Evolutionary conservation across 2,329 filamentous ascomycete genomes (phyloP).

Genomic region (Mycosphaerelloides madeirae): DNA sequence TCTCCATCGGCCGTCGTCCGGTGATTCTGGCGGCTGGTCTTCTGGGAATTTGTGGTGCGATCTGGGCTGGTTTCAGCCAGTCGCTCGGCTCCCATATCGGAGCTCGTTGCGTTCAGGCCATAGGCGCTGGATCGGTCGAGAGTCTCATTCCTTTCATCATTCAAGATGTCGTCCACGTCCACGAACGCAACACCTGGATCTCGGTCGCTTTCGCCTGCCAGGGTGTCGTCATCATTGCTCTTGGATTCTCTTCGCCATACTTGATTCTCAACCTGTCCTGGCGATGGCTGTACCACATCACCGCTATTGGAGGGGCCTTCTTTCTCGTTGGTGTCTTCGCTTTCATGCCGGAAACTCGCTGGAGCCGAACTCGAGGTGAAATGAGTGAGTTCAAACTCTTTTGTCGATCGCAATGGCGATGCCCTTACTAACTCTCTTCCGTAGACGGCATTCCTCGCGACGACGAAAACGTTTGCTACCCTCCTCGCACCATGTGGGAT

Average conservation of each 20-base stretch:
- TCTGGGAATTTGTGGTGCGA: slow-evolving; percentile 22
- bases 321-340: slow-evolving; percentile 25
- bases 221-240: slow-evolving; percentile 27
- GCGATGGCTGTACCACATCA: slow-evolving; percentile 30
- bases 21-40: slow-evolving; percentile 25
- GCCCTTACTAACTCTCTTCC: neutral
- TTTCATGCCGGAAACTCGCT: slow-evolving; percentile 30
- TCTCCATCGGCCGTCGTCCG: slow-evolving; percentile 26
- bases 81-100: slow-evolving; percentile 25
- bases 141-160: slow-evolving; percentile 30
- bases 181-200: slow-evolving; percentile 30
- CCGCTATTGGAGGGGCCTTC: slow-evolving; percentile 19
- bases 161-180: slow-evolving; percentile 28
- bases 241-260: slow-evolving; percentile 28
- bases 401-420: neutral
- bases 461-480: neutral
- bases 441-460: slow-evolving; percentile 17
- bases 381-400: slow-evolving; percentile 16
- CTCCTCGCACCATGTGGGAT: slow-evolving; percentile 19
- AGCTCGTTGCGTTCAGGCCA: slow-evolving; percentile 27
- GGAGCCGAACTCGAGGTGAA: slow-evolving; percentile 23
- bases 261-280: slow-evolving; percentile 27
- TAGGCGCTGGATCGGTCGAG: slow-evolving; percentile 31
- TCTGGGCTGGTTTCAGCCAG: slow-evolving; percentile 27
- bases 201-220: slow-evolving; percentile 27